These are phyloP conservation scores for Colletotrichum higginsianum DNA, from an alignment of 2,329 filamentous ascomycete genomes.

Conservation along the genomic window DNA sequence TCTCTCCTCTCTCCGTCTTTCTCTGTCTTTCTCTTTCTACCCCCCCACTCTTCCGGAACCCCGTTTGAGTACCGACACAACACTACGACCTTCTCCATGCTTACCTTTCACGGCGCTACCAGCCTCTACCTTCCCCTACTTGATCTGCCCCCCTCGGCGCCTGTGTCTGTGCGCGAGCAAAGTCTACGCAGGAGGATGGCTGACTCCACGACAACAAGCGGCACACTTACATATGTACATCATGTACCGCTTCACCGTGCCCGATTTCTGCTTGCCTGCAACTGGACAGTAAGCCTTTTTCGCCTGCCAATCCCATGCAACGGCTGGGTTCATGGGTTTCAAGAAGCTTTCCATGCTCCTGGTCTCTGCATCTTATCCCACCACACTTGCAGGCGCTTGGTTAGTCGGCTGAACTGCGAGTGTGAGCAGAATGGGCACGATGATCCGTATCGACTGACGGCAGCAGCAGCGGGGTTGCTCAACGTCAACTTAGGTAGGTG, in stretches of 20 bases:
- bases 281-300: conserved; percentile 20
- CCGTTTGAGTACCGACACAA: not conserved
- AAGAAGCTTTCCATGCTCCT: conserved; percentile 39
- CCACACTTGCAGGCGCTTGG: conserved; percentile 35
- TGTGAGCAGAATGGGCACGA: conserved; percentile 19
- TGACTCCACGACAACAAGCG: not conserved
- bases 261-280: conserved; percentile 4
- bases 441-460: conserved; percentile 18
- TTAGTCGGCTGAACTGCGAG: conserved; percentile 30
- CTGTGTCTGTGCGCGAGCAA: conserved; percentile 13
- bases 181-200: not conserved
- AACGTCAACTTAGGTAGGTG: not conserved
- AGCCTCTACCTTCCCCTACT: not conserved
- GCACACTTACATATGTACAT: not conserved
- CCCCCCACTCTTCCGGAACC: not conserved
- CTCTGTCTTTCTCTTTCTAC: not conserved
- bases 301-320: conserved; percentile 18
- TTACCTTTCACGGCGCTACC: not conserved
- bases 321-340: conserved; percentile 37
- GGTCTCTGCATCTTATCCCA: conserved; percentile 37
- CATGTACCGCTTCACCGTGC: conserved; percentile 10
- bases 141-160: not conserved
- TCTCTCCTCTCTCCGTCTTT: not conserved
- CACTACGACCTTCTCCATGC: not conserved
- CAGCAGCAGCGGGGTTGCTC: conserved; percentile 7